A percentile compares a stretch with the other conserved stretches of the same genome.
phyloP scores from a whole-genome alignment of 305 asterid genomes.

The Fraxinus angustifolia region DNA sequence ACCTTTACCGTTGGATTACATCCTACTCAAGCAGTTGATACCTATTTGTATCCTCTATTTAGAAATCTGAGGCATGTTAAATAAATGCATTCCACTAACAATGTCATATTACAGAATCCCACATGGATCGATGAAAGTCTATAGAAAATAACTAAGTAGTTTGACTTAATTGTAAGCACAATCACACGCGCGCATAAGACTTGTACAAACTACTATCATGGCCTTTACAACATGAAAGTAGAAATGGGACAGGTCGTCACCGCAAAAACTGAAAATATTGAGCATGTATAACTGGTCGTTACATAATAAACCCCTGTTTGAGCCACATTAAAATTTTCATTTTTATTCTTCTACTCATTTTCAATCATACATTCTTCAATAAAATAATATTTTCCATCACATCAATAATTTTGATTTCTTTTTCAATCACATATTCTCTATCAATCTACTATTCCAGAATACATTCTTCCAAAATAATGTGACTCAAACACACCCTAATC shows the following conservation, averaged over 20 bases:
- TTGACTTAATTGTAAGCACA: neutral
- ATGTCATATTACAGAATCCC: neutral
- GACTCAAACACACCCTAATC: too few species aligned
- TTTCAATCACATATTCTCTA: too few species aligned
- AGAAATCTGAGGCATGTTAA: neutral
- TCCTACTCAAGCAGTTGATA: conserved; percentile 45
- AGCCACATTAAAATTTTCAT: too few species aligned
- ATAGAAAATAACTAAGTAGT: neutral
- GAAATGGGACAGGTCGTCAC: neutral
- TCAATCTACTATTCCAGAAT: too few species aligned
- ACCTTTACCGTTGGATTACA: conserved; percentile 35
- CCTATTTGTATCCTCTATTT: conserved; percentile 15
- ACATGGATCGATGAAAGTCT: neutral
- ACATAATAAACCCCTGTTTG: neutral
- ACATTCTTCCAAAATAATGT: too few species aligned
- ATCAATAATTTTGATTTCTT: too few species aligned
- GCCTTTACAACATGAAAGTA: neutral
- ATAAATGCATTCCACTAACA: neutral
- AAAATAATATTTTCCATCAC: too few species aligned
- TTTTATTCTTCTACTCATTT: too few species aligned
- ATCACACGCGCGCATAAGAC: neutral
- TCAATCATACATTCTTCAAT: too few species aligned
- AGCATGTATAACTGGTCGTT: neutral
- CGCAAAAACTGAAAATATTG: neutral
- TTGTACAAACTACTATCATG: neutral